These are phyloP conservation scores for Ogataea sp. DNA, from an alignment of 805 yeast species.

Conservation along the genomic window DNA sequence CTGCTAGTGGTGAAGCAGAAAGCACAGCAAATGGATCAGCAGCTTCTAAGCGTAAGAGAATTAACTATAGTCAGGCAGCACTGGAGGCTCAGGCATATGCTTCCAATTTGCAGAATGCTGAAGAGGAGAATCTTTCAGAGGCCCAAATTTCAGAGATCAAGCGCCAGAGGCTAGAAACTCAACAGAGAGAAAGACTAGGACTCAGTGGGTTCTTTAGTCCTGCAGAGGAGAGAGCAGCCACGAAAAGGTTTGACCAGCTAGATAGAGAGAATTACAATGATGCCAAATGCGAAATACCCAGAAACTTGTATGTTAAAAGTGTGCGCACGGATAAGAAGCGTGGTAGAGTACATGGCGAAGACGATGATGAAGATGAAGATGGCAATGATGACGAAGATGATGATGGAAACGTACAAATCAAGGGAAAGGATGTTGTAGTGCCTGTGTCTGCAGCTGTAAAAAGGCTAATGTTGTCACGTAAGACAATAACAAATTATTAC, in stretches of 20 bases:
- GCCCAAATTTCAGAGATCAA: conserved; percentile 14
- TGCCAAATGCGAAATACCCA: conserved; percentile 31
- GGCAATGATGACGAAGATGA: conserved; percentile 1
- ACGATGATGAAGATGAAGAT: neutral
- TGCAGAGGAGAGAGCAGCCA: conserved; percentile 26
- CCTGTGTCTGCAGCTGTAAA: conserved; percentile 26
- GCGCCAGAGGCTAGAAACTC: conserved; percentile 10
- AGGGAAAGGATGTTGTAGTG: neutral
- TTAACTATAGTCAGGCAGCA: conserved; percentile 25
- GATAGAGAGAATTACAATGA: conserved; percentile 38
- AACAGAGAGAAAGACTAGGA: neutral
- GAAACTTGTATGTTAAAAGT: conserved; percentile 3
- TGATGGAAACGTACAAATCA: neutral
- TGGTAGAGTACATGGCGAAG: too few species aligned
- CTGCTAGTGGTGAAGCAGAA: neutral
- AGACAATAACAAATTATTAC: conserved; percentile 30
- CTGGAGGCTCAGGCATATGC: conserved; percentile 11
- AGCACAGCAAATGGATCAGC: conserved; percentile 1
- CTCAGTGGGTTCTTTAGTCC: conserved; percentile 6
- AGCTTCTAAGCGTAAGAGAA: conserved; percentile 19
- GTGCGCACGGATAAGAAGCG: neutral
- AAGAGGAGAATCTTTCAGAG: neutral
- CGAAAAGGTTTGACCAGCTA: conserved; percentile 31
- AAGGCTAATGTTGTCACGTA: conserved; percentile 31
- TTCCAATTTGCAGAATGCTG: neutral